A percentile compares a stretch with the other conserved stretches of the same genome.
Conservation (phyloP, 192 early-diverging fungal genomes). For the Gryganskiella cystojenkinii region DNA sequence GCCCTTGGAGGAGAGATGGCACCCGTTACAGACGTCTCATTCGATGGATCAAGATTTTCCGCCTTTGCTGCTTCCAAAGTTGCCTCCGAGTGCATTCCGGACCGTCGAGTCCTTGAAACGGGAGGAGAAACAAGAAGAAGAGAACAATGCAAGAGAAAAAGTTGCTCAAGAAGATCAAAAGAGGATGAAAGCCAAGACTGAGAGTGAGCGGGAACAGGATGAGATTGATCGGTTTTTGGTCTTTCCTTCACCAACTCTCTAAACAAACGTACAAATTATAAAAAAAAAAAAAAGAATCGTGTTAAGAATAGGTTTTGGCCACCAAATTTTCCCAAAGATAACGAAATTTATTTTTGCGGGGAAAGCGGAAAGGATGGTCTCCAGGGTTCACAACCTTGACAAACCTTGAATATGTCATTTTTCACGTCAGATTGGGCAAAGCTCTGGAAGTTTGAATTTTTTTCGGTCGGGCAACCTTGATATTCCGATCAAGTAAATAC, state of each 20-base stretch:
- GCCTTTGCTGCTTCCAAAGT: slow-evolving; percentile 5
- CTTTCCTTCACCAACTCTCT: slow-evolving; percentile 8
- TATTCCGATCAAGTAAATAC: too few species aligned
- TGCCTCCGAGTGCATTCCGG: slow-evolving; percentile 40
- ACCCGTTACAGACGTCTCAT: too few species aligned
- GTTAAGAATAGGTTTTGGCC: neutral
- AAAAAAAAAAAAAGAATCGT: neutral
- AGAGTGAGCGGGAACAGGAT: slow-evolving; percentile 1
- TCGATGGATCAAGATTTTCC: too few species aligned
- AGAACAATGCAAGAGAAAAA: neutral
- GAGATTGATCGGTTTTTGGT: slow-evolving; percentile 18
- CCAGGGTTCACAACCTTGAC: too few species aligned
- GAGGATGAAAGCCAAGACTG: neutral
- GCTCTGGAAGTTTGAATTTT: too few species aligned
- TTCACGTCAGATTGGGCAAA: too few species aligned
- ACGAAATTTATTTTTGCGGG: too few species aligned
- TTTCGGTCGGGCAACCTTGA: too few species aligned
- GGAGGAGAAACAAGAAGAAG: slow-evolving; percentile 12
- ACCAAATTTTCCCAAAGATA: too few species aligned
- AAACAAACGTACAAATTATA: neutral
- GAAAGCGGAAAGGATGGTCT: too few species aligned
- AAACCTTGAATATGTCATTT: too few species aligned
- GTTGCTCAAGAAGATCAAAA: neutral
- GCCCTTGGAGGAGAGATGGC: too few species aligned
- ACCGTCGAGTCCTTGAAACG: slow-evolving; percentile 8